phyloP scores from a whole-genome alignment of 2,329 filamentous ascomycete species.

The Anisogramma anomala region DNA sequence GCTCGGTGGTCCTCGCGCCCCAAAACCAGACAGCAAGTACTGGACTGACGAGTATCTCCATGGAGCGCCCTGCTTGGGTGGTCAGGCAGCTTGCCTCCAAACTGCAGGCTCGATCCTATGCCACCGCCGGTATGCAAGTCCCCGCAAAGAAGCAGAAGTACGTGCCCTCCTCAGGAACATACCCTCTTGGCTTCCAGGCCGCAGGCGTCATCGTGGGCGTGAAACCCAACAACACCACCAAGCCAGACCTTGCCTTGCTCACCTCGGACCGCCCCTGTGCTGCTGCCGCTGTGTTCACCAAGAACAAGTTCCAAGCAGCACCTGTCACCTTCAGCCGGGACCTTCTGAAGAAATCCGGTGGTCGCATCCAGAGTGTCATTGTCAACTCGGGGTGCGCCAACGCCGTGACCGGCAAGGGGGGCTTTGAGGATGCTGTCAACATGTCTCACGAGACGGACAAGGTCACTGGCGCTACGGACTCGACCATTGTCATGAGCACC shows the following conservation, averaged over 20 bases:
- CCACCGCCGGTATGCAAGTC: slow-evolving; percentile 27
- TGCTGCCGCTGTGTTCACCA: slow-evolving; percentile 88
- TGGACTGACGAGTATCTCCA: no score
- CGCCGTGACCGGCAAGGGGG: slow-evolving; percentile 85
- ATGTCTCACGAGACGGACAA: slow-evolving; percentile 76
- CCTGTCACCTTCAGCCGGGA: slow-evolving; percentile 77
- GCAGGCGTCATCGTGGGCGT: slow-evolving; percentile 86
- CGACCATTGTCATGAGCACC: slow-evolving; percentile 94
- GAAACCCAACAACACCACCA: slow-evolving; percentile 82
- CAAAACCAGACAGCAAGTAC: no score
- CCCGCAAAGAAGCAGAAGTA: slow-evolving; percentile 82
- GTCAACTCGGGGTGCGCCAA: slow-evolving; percentile 97
- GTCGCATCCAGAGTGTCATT: slow-evolving; percentile 70
- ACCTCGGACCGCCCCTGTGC: slow-evolving; percentile 77
- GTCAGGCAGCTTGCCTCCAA: slow-evolving; percentile 14
- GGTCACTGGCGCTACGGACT: slow-evolving; percentile 36
- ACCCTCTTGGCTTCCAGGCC: slow-evolving; percentile 80
- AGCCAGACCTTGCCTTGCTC: slow-evolving; percentile 82
- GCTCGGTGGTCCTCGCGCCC: no score
- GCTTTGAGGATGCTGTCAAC: slow-evolving; percentile 71
- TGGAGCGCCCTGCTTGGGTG: slow-evolving; percentile 13
- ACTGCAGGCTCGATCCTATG: slow-evolving; percentile 19
- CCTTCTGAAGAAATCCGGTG: slow-evolving; percentile 54
- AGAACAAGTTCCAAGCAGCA: slow-evolving; percentile 95
- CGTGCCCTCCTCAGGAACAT: slow-evolving; percentile 71